Conservation (phyloP, 2,329 filamentous ascomycete genomes). For the Aspergillus sp. region DNA sequence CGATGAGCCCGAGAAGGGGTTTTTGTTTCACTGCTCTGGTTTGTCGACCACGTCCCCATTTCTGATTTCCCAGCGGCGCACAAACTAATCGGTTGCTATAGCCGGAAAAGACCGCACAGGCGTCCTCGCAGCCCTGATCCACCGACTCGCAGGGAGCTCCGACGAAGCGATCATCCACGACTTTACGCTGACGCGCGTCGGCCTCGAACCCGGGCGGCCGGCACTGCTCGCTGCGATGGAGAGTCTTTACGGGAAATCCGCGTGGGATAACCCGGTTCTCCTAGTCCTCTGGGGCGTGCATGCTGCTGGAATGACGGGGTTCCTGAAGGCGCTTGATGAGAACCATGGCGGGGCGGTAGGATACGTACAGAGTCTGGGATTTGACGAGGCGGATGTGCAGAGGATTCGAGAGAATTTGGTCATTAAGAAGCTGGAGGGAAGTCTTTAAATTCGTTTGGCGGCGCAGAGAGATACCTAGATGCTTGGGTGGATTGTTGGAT, state of each 20-base stretch:
- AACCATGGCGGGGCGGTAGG: slow-evolving; percentile 27
- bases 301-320: slow-evolving; percentile 30
- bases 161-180: slow-evolving; percentile 65
- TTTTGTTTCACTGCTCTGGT: slow-evolving; percentile 68
- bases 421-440: background rate
- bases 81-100: slow-evolving; percentile 38
- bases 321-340: slow-evolving; percentile 30
- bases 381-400: slow-evolving; percentile 25
- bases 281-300: slow-evolving; percentile 32
- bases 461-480: background rate
- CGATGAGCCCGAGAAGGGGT: slow-evolving; percentile 50
- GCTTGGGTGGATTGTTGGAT: background rate
- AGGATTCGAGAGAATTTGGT: slow-evolving; percentile 28
- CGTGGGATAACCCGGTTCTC: slow-evolving; percentile 30
- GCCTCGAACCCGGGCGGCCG: slow-evolving; percentile 30
- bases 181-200: slow-evolving; percentile 54
- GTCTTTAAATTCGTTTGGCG: background rate
- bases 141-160: slow-evolving; percentile 65
- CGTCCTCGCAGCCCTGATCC: slow-evolving; percentile 69
- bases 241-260: slow-evolving; percentile 22
- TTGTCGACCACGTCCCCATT: background rate
- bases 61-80: background rate
- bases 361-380: slow-evolving; percentile 31
- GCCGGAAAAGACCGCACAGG: slow-evolving; percentile 82
- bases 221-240: slow-evolving; percentile 26